Base-by-base conservation (phyloP, 495 filamentous ascomycete genomes). In the Xylaria castorea region DNA sequence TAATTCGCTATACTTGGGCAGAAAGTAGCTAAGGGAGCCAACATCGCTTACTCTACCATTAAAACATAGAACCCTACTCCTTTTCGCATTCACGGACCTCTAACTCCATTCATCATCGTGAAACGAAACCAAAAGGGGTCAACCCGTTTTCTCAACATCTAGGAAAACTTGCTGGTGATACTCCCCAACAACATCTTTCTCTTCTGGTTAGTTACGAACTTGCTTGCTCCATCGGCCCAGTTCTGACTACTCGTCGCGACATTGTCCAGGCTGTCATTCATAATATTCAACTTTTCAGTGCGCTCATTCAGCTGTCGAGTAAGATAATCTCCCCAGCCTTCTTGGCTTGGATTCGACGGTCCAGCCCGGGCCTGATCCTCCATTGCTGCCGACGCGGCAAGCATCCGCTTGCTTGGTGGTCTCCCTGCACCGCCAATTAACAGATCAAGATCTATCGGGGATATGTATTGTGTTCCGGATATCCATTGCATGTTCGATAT, bases 401-500 rank as follows among this genome's bases (percentile, higher is more conserved):
- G 76, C 89, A 95, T 86, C 84, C 94, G 91, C 70, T 91, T 92
- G 20, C 92, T 94, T 0, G 93, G 91, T 16, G 95, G 96, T 14
- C 96, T 88, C 74, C 94, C 90, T 38, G 94, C 91, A 0, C 96
- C 96, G 42, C 96, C 94, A 72, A 99, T 96, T 46, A 98, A 81
- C 9, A 97, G 80, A 74, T 98, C 96, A 83, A 99, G 89, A 79
- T 99, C 97, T n/a, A 91, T 85, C 18, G 93, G 91, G 22, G 92
- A 92, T 44, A 99, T 85, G 73, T 97, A 93, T 80, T 97, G 95
- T 16, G 97, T 98, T 1, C 96, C 97, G 0, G 94, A 91, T 50
- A 99, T 93, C 96, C 96, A 99, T 80, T 97, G 93, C 27, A 99
- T 78, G 74, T 96, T 97, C 11, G 93, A 95, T 60, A 99, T 99